Base-by-base conservation (phyloP, 1,139 yeast genomes). In the Nakaseomyces sp. region DNA sequence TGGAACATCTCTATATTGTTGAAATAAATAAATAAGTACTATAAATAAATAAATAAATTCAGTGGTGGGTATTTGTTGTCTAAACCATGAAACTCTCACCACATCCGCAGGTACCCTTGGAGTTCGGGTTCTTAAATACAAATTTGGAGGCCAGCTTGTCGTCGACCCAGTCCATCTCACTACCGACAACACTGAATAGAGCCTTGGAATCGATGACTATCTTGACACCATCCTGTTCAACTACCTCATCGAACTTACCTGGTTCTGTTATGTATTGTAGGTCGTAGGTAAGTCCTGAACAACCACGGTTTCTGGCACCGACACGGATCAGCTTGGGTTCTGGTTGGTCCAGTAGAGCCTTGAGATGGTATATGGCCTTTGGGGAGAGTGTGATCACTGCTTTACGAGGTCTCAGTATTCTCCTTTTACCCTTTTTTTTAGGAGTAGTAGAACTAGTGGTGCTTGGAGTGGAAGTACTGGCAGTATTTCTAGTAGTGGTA, bases 111-210 rank as follows among this genome's bases (percentile, higher is more conserved):
- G 95, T 85, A 28, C 97, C 97, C 69, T 89, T 91, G 40, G 95
- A 83, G 66, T 91, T 91, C 49, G 98, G 98, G 65, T 91, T 91
- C 65, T 75, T 81, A 71, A 91, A 91, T 31, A 91, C 87, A 63
- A 91, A 91, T 60, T 94, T 76, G 15, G 94, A 81, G 30, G 89
- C 77, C 51, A 91, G 71, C 65, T 87, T 88, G 61, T 91, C 96
- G 60, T 91, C 97, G 47, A 86, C 72, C 95, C 96, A 91, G 67
- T 91, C 98, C 98, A 91, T 91, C 66, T 88, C 95, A 3, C 95
- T 83, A 1, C 98, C 98, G 47, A 91, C 95, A 42, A 91, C 89
- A 52, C 94, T 83, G 64, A 91, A 89, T 48, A 91, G 72, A 1
- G 98, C 97, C 65, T 91, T 91, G 22, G 97, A 88, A 64, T 91